Evolutionary conservation across 2,329 filamentous ascomycete species (phyloP), one percentile per base, ranked within the genome.

Genomic region (Neopestalotiopsis sp.): DNA sequence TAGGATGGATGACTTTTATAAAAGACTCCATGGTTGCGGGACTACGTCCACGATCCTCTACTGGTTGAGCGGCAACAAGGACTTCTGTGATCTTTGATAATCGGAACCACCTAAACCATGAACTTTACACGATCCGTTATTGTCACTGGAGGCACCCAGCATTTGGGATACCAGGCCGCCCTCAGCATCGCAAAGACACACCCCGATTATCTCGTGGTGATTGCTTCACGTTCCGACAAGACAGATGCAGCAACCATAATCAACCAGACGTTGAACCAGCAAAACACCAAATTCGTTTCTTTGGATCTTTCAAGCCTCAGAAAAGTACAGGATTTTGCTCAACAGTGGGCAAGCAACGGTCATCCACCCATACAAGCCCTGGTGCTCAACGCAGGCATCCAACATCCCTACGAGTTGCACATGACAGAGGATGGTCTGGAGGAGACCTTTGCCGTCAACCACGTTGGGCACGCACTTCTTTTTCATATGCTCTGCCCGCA

Each of bases 381-480:
- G 5, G 69, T 85, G n/a, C 75, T 86, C 24, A 87, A 88, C 66
- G 85, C 85, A 1, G 84, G 76, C 0, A 69, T 86, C 0, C 84
- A 88, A 70, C 81, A 85, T 62, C 81, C 82, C 0, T 73, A 72
- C 0, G 70, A 70, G 0, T 64, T 84, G 1, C 34, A 71, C 0
- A 78, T 80, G 62, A 82, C 81, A 0, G 69, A 65, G 0, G 82
- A 86, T 24, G 82, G 82, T 7, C 73, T 86, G 56, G 86, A 88
- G 72, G 71, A 74, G 40, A 84, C 82, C 6, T 88, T 88, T 71
- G 84, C 78, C 4, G 78, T 86, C 70, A 84, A 81, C 68, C 84
- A 87, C 70, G 78, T 87, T 57, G 85, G 85, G 4, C 84, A 88
- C 71, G 81, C 84, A 14, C 75, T 87, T 2, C 80, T 88, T 0